Conservation (phyloP, 2,329 filamentous ascomycete species). For the Aspergillus sp. region DNA sequence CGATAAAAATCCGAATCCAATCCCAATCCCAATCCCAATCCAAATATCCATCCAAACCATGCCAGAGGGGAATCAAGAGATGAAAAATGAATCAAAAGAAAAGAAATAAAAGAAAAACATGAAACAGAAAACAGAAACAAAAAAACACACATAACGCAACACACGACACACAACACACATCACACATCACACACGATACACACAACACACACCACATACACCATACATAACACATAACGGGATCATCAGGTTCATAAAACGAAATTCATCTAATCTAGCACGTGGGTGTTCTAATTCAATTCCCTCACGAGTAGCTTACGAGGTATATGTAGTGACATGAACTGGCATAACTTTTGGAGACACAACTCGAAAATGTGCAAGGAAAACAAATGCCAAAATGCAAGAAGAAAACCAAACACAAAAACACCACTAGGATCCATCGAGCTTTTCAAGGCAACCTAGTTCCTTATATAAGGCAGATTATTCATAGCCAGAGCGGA, state of each 20-base stretch:
- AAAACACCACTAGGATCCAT: not conserved
- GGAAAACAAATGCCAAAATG: slow-evolving; percentile 10
- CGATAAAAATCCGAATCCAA: slow-evolving; percentile 1
- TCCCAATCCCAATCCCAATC: slow-evolving; percentile 3
- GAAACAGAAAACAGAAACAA: slow-evolving; percentile 6
- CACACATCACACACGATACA: slow-evolving; percentile 20
- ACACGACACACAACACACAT: slow-evolving; percentile 15
- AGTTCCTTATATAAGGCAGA: not conserved
- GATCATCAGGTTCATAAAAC: slow-evolving; percentile 28
- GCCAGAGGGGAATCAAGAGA: slow-evolving; percentile 2
- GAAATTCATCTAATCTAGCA: slow-evolving; percentile 35
- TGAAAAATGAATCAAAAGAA: slow-evolving; percentile 5
- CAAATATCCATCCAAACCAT: slow-evolving; percentile 1
- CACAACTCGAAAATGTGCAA: slow-evolving; percentile 8
- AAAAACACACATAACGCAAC: slow-evolving; percentile 11
- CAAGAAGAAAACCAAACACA: slow-evolving; percentile 10
- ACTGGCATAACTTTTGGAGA: slow-evolving; percentile 26
- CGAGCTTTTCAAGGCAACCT: not conserved
- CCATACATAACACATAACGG: slow-evolving; percentile 26
- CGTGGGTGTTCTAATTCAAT: slow-evolving; percentile 17
- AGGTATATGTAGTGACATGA: slow-evolving; percentile 24
- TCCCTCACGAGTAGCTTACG: slow-evolving; percentile 25
- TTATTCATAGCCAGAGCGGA: not conserved
- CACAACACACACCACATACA: slow-evolving; percentile 16
- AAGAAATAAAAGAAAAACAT: slow-evolving; percentile 3